phyloP scores from a whole-genome alignment of 2,329 filamentous ascomycete species.

The Ampelomyces quisqualis region DNA sequence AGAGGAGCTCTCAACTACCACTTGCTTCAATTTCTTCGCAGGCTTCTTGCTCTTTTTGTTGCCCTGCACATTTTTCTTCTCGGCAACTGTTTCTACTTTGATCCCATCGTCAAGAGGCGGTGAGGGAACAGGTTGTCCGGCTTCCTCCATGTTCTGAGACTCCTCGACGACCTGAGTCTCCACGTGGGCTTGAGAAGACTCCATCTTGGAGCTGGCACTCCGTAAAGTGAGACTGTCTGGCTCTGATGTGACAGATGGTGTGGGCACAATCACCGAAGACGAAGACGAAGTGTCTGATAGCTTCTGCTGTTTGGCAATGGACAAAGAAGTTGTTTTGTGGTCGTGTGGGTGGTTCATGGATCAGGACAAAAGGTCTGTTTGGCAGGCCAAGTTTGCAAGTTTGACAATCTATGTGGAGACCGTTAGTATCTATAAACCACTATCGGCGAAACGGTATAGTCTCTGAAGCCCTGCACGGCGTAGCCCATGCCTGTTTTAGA shows the following conservation, averaged over 20 bases:
- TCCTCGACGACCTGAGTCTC: constrained; percentile 10
- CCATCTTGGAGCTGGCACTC: constrained; percentile 15
- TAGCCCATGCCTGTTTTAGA: no score
- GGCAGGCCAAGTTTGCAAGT: neutral
- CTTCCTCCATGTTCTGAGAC: constrained; percentile 7
- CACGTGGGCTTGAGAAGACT: constrained; percentile 13
- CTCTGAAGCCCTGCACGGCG: no score
- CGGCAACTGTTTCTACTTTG: constrained; percentile 6
- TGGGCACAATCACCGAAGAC: constrained; percentile 27
- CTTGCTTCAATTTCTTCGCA: constrained; percentile 22
- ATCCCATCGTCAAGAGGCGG: constrained; percentile 10
- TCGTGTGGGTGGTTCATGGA: constrained; percentile 26
- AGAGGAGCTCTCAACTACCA: constrained; percentile 18
- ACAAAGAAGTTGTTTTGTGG: constrained; percentile 8
- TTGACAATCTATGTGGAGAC: neutral
- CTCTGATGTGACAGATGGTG: constrained; percentile 26
- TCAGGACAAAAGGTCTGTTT: neutral
- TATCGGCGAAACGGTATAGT: no score
- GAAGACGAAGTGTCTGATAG: constrained; percentile 26
- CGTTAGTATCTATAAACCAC: neutral
- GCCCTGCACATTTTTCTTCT: constrained; percentile 10
- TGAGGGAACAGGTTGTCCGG: constrained; percentile 5
- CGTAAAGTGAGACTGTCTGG: constrained; percentile 19
- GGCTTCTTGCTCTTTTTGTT: constrained; percentile 15
- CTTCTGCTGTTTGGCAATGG: constrained; percentile 12